Conservation (phyloP, 495 filamentous ascomycete genomes). For the Pseudevernia furfuracea region DNA sequence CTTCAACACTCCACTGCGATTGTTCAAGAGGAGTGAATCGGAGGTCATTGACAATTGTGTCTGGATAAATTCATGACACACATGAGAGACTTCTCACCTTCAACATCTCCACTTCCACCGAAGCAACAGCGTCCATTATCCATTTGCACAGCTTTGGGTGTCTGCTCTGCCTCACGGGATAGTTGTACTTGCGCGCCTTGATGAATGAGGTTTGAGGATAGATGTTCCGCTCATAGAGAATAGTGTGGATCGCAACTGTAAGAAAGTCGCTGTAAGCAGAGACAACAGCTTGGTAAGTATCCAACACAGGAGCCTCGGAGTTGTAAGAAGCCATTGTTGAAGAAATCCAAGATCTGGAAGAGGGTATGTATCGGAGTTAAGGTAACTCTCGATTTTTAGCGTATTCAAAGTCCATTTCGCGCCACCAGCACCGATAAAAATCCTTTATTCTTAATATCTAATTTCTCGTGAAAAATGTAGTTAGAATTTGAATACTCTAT, state of each 20-base stretch:
- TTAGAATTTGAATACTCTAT: no score
- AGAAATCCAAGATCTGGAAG: neutral
- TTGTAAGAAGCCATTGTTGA: slow-evolving; percentile 21
- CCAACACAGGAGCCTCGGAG: slow-evolving; percentile 28
- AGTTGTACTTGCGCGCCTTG: slow-evolving; percentile 75
- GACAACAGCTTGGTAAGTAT: slow-evolving; percentile 44
- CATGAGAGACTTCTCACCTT: slow-evolving; percentile 35
- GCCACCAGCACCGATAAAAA: no score
- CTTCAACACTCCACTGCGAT: neutral
- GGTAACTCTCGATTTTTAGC: no score
- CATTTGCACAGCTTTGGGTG: slow-evolving; percentile 88
- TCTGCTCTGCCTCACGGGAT: slow-evolving; percentile 78
- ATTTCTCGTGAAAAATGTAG: no score
- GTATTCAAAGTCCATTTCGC: no score
- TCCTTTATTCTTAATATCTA: no score
- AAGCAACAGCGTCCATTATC: slow-evolving; percentile 74
- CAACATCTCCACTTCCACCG: slow-evolving; percentile 66
- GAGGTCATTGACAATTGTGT: neutral
- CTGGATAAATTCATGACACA: neutral
- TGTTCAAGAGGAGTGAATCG: neutral
- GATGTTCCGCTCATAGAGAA: slow-evolving; percentile 78
- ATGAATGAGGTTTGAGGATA: slow-evolving; percentile 80
- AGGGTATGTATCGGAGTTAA: no score
- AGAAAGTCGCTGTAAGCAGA: slow-evolving; percentile 68
- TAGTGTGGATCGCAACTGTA: slow-evolving; percentile 82